Conservation (phyloP, 2,329 filamentous ascomycete species). For the Phialocephala subalpina region DNA sequence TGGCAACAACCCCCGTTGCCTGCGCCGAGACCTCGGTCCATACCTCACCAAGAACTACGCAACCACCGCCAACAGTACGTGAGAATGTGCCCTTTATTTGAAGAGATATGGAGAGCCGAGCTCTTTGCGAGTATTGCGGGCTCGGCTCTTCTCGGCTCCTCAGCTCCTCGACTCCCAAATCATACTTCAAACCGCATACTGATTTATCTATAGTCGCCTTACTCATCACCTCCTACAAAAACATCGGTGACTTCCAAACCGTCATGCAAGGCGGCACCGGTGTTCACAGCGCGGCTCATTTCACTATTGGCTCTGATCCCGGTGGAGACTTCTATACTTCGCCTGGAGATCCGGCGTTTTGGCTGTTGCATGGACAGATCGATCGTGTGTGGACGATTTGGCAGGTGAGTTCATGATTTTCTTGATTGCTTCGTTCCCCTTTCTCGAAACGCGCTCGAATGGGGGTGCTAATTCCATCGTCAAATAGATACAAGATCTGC, state of each 20-base stretch:
- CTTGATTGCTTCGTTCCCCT: too few relatives aligned
- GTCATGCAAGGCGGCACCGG: constrained; percentile 51
- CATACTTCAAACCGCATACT: too few relatives aligned
- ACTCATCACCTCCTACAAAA: constrained; percentile 47
- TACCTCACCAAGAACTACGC: constrained; percentile 45
- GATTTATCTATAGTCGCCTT: too few relatives aligned
- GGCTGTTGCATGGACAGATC: constrained; percentile 52
- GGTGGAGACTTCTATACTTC: constrained; percentile 51
- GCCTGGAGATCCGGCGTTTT: constrained; percentile 54
- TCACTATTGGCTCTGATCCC: constrained; percentile 53
- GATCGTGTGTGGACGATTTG: constrained; percentile 56
- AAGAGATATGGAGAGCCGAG: too few relatives aligned
- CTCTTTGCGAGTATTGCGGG: too few relatives aligned
- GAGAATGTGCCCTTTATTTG: too few relatives aligned
- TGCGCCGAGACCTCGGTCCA: constrained; percentile 51
- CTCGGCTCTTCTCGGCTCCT: too few relatives aligned
- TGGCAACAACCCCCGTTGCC: constrained; percentile 49
- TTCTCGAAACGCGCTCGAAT: too few relatives aligned
- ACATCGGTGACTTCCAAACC: constrained; percentile 53
- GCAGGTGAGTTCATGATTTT: constrained; percentile 43
- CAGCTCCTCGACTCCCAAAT: too few relatives aligned
- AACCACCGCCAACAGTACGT: constrained; percentile 46
- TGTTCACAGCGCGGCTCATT: constrained; percentile 50
- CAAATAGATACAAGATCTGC: constrained; percentile 46
- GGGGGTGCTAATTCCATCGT: too few relatives aligned